Evolutionary conservation across 257 asterid genomes (phyloP).

Genomic region (Cinchona pubescens): DNA sequence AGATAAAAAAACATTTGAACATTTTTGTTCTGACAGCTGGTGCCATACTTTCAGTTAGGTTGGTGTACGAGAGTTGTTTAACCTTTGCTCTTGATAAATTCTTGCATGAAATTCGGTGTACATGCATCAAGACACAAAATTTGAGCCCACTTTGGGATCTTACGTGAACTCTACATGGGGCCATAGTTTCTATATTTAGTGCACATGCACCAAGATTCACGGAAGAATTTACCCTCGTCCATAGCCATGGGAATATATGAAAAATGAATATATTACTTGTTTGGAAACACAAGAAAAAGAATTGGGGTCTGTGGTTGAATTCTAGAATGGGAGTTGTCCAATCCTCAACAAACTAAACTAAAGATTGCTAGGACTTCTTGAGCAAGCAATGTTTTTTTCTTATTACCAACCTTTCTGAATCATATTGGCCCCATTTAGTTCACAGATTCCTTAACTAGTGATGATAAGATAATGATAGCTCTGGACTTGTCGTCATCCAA

Average conservation of each 20-base stretch:
- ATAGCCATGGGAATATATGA: neutral
- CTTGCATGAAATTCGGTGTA: too few relatives aligned
- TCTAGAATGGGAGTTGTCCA: neutral
- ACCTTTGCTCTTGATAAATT: too few relatives aligned
- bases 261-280: neutral
- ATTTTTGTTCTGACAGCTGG: neutral
- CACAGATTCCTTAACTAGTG: neutral
- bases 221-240: too few relatives aligned
- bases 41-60: neutral
- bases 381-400: too few relatives aligned
- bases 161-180: too few relatives aligned
- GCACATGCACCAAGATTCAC: too few relatives aligned
- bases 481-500: neutral
- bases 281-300: neutral
- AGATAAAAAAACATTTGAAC: neutral
- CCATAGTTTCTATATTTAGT: too few relatives aligned
- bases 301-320: neutral
- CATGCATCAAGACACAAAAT: too few relatives aligned
- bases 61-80: neutral
- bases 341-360: neutral
- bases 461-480: neutral
- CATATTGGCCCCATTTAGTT: neutral
- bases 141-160: too few relatives aligned
- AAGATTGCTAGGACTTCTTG: constrained; percentile 8
- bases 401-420: too few relatives aligned